Conservation (phyloP, 192 early-diverging fungal genomes). For the Gryganskiella cystojenkinii region DNA sequence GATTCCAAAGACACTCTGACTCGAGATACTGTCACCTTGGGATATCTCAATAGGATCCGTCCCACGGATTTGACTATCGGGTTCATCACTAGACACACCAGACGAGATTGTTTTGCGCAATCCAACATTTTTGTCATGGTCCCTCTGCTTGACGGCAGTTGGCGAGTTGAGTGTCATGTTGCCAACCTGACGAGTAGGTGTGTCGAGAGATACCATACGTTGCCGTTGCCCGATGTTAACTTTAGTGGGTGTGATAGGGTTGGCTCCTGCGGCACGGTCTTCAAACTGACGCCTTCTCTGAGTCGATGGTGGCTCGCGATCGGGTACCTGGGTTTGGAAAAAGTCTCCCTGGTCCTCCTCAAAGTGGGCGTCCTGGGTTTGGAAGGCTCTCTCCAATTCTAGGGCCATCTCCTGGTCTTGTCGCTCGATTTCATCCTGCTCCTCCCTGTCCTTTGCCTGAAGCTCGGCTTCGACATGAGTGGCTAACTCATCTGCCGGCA, state of each 20-base stretch:
- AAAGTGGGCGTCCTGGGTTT: slow-evolving; percentile 5
- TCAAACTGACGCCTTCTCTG: background rate
- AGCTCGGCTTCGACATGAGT: slow-evolving; percentile 38
- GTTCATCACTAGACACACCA: slow-evolving; percentile 6
- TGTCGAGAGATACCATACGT: slow-evolving; percentile 24
- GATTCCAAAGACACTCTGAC: slow-evolving; percentile 41
- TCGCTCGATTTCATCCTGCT: slow-evolving; percentile 11
- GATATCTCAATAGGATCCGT: slow-evolving; percentile 12
- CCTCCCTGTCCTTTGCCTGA: slow-evolving; percentile 19
- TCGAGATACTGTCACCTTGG: slow-evolving; percentile 19
- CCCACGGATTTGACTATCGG: background rate
- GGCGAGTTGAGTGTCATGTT: slow-evolving; percentile 20
- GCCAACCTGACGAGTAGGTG: slow-evolving; percentile 37
- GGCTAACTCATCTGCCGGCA: slow-evolving; percentile 21
- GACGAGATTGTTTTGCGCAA: background rate
- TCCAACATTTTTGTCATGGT: slow-evolving; percentile 1
- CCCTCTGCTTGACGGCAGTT: background rate
- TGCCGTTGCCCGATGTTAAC: background rate
- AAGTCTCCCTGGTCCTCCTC: background rate
- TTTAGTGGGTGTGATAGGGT: background rate
- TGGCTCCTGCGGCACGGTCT: background rate
- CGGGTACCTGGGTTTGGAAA: background rate
- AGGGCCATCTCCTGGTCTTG: slow-evolving; percentile 2
- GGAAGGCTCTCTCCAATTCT: slow-evolving; percentile 1
- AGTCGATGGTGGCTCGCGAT: background rate